Evolutionary conservation across 768 basidiomycete species (phyloP), one percentile per base, ranked within the genome.

Genomic region (Naganishia randhawae): DNA sequence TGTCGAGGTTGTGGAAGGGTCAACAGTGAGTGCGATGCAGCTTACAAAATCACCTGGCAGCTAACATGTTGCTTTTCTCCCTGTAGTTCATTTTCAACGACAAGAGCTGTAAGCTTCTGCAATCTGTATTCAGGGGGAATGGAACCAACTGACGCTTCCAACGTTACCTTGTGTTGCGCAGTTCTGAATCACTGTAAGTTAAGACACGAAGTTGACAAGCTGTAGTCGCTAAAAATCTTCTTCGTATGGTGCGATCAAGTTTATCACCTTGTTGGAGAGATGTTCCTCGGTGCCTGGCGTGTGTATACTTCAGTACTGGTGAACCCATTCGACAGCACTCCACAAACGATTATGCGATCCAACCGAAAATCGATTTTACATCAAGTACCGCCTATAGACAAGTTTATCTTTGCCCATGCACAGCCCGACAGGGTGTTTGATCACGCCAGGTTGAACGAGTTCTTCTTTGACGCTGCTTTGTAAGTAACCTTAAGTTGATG

Each of bases 191-290:
- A 72, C 42, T 72, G 71, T 73, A 35, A 63, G 71, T 68, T 5
- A 13, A 50, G n/a, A 27, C 41, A n/a, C 11, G 13, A 11, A 29
- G 27, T n/a, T 35, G 13, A 29, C 13, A 14, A 17, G 19, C 29
- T 25, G 35, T 33, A 33, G 13, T 16, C 29, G 29, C 54, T 45
- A n/a, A 50, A 35, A 13, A 41, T 42, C 16, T 52, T 52, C 71
- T 52, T 17, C 9, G 1, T 48, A 51, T 37, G 25, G 31, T 31
- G 13, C 13, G 11, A 35, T 37, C 31, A 48, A 75, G 74, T 69
- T 55, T 74, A 75, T 41, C 74, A 75, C 61, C 71, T 71, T 64
- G 71, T 75, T 53, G 74, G 74, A 10, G 74, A 75, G 50, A 71
- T 64, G 11, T 75, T 75, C 57, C 41, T 73, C 29, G 74, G 73